Base-by-base conservation (phyloP, 2,329 filamentous ascomycete species). In the Sporothrix curviconia region DNA sequence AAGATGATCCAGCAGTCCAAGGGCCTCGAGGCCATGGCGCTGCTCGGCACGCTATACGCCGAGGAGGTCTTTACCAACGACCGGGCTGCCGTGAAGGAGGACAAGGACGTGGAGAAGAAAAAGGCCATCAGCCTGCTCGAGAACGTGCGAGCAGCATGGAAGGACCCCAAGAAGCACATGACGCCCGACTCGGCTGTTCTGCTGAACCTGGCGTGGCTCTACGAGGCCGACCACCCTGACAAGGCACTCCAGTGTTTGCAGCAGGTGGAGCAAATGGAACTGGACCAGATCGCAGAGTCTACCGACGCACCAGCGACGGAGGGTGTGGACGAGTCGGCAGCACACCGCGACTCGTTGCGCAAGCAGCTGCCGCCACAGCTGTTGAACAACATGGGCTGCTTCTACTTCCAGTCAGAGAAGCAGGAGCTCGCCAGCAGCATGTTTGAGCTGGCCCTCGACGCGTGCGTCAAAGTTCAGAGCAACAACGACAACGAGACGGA, bases 301-400 rank as follows among this genome's bases (percentile, higher is more conserved):
- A 37, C 59, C 3, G n/a, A n/a, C n/a, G 86, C 92, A 49, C 77
- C 79, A 24, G 85, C 86, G 0, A 73, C 81, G 25, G 79, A 79
- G 34, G 70, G 74, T 2, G 78, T 82, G 17, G 84, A 89, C 55
- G 82, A 87, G 58, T n/a, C n/a, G n/a, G 78, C 76, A 3, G 79
- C 82, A 30, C 73, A 82, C 57, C 81, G 81, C 56, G 76, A 76
- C 22, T 77, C 79, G 15, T 77, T 95, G 28, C 85, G 91, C 55
- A 89, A 92, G 67, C 79, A 87, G 59, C 76, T 99, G 1, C 89
- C 92, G 1, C 94, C 94, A 4, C 91, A 96, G 67, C 78, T 97
- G 2, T 80, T 99, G 43, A 99, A 97, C 77, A 99, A 99, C 69
- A 95, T 97, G 69, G 94, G 90, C 5, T 96, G 92, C 71, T 97